Conservation (phyloP, 495 filamentous ascomycete genomes). For the Astrothelium macrocarpum region DNA sequence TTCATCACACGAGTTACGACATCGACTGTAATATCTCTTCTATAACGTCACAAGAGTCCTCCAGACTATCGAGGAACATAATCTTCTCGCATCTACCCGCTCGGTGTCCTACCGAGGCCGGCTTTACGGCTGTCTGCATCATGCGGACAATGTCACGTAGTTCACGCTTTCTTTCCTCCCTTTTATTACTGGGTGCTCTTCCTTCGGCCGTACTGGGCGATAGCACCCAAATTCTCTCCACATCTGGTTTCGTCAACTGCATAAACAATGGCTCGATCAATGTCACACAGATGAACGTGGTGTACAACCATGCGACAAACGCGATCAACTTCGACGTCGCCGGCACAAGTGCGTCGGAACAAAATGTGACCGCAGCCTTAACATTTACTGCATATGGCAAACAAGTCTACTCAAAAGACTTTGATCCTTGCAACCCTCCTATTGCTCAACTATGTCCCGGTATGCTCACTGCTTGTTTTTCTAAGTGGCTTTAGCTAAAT, state of each 20-base stretch:
- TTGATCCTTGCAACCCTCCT: constrained; percentile 75
- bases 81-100: neutral
- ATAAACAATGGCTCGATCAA: constrained; percentile 53
- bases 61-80: neutral
- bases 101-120: neutral
- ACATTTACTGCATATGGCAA: constrained; percentile 80
- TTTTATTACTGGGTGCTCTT: constrained; percentile 31
- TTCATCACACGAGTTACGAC: constrained; percentile 1
- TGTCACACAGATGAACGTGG: constrained; percentile 65
- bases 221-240: constrained; percentile 63
- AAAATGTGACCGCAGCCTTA: constrained; percentile 74
- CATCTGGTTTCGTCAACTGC: constrained; percentile 71
- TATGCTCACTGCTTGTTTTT: constrained; percentile 35
- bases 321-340: constrained; percentile 73
- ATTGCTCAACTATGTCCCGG: constrained; percentile 73
- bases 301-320: constrained; percentile 64
- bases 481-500: constrained; percentile 24
- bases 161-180: constrained; percentile 16
- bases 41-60: neutral
- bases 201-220: constrained; percentile 42
- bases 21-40: neutral
- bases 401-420: constrained; percentile 65
- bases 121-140: neutral
- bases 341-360: constrained; percentile 59
- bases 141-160: neutral